Evolutionary conservation across 2,329 filamentous ascomycete genomes (phyloP), one percentile per base, ranked within the genome.

Genomic region (Fusarium sterilihyphosum): DNA sequence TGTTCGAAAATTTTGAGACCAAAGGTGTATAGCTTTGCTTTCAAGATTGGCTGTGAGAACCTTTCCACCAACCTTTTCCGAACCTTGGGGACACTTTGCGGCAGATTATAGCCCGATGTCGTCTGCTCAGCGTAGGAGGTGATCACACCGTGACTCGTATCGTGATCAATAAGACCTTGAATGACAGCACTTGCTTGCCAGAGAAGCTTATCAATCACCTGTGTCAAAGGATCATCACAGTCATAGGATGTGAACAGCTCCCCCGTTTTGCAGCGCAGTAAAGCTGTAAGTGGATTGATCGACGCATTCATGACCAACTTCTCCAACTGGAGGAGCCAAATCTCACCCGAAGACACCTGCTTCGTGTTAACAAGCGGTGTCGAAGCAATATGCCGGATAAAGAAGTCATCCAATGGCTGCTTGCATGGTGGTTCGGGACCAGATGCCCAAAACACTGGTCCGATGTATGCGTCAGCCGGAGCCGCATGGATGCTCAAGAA

Each of bases 1-100:
- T 67, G 65, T 14, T 67, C 61, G 17, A 35, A 35, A 14, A 67
- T 65, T 22, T 65, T 67, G 35, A n/a, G 65, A 5, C 65, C 65
- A 31, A 65, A 67, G 2, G 61, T 3, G 20, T 53, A 67, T 5
- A 67, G 17, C 11, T 53, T 67, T 5, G 61, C 9, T 17, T 52
- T 59, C 16, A 67, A 20, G 6, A 47, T 26, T 2, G 65, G 53
- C 8, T 65, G 61, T 6, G 65, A 65, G 29, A 67, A 67, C 22
- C 65, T 53, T 13, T 54, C 38, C 1, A 14, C 8, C 3, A 65
- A 3, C 20, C 53, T 59, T 20, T 6, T 53, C 22, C 44, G 35
- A 8, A 20, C n/a, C 4, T 20, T 53, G 16, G 16, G 6, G 16
- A 49, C 17, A 2, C 14, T 37, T 37, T 37, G 35, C 0, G 8